These are phyloP conservation scores for Plenodomus lindquistii DNA, from an alignment of 2,329 filamentous ascomycete species.

Conservation along the genomic window DNA sequence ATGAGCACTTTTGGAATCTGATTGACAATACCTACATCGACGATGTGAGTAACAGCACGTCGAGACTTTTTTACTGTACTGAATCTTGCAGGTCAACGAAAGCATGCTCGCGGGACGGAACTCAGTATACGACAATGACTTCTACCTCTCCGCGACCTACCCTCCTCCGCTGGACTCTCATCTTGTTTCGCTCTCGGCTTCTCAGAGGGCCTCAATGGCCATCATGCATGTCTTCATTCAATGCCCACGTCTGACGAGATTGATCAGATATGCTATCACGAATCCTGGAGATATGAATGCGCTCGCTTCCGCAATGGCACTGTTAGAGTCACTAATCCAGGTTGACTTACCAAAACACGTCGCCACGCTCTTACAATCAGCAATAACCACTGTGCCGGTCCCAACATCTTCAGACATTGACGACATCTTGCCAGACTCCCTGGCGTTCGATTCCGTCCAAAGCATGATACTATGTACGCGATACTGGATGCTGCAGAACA, in stretches of 20 bases:
- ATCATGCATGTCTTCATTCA: constrained; percentile 39
- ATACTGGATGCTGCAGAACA: constrained; percentile 31
- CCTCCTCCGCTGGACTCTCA: constrained; percentile 14
- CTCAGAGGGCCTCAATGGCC: constrained; percentile 25
- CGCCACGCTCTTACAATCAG: constrained; percentile 16
- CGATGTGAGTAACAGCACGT: constrained; percentile 24
- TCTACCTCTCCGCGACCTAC: constrained; percentile 30
- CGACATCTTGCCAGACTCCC: constrained; percentile 23
- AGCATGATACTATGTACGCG: constrained; percentile 28
- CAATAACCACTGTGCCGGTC: constrained; percentile 9
- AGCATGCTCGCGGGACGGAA: constrained; percentile 30
- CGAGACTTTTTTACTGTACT: not conserved
- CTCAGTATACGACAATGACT: constrained; percentile 35
- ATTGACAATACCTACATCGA: constrained; percentile 41
- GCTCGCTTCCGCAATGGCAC: constrained; percentile 25
- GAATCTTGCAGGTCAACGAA: constrained; percentile 31
- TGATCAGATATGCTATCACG: constrained; percentile 22
- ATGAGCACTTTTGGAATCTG: constrained; percentile 35
- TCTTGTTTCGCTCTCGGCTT: constrained; percentile 7
- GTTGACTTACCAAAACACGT: constrained; percentile 20
- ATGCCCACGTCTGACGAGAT: constrained; percentile 27
- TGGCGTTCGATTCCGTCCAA: constrained; percentile 28
- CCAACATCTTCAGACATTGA: constrained; percentile 19
- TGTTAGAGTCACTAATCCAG: constrained; percentile 27
- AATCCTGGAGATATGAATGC: constrained; percentile 21